A percentile compares a stretch with the other conserved stretches of the same genome.
These are phyloP conservation scores for Pythium brachiatum DNA, from an alignment of 352 stramenopile genomes.

Conservation along the genomic window DNA sequence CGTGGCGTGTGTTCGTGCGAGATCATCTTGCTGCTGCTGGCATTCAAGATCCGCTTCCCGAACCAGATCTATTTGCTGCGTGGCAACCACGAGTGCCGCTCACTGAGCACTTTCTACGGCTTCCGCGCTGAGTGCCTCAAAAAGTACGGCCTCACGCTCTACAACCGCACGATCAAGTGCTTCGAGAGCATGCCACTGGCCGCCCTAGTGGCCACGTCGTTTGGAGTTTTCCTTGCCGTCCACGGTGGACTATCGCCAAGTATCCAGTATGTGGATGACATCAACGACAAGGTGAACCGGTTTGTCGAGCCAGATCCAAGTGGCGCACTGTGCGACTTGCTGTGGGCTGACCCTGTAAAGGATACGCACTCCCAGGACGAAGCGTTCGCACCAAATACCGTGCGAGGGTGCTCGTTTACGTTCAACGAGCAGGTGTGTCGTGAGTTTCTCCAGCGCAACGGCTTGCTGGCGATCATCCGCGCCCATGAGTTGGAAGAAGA, in stretches of 20 bases:
- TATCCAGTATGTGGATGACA: constrained; percentile 69
- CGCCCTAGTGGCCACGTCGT: constrained; percentile 54
- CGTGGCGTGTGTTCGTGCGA: constrained; percentile 92
- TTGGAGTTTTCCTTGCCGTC: constrained; percentile 62
- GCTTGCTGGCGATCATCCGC: constrained; percentile 67
- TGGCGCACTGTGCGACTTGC: constrained; percentile 97
- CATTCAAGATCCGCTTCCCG: constrained; percentile 97
- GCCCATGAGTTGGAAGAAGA: constrained; percentile 80
- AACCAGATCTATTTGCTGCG: constrained; percentile 95
- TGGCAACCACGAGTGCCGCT: constrained; percentile 96
- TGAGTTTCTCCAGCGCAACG: constrained; percentile 65
- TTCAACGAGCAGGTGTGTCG: constrained; percentile 68
- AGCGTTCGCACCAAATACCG: constrained; percentile 53
- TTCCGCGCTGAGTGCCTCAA: constrained; percentile 98
- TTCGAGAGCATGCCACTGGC: constrained; percentile 82
- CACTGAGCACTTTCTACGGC: constrained; percentile 99
- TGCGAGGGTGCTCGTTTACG: constrained; percentile 79
- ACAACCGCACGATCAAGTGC: constrained; percentile 82
- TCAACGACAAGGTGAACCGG: constrained; percentile 67
- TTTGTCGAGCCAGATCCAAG: constrained; percentile 78
- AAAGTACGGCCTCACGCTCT: constrained; percentile 76
- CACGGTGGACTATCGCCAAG: constrained; percentile 76
- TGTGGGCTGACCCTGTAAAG: constrained; percentile 99
- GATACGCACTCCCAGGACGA: constrained; percentile 35
- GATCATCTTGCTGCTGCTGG: constrained; percentile 92